Conservation (phyloP, 768 basidiomycete genomes). For the Leucocoprinus leucothites region DNA sequence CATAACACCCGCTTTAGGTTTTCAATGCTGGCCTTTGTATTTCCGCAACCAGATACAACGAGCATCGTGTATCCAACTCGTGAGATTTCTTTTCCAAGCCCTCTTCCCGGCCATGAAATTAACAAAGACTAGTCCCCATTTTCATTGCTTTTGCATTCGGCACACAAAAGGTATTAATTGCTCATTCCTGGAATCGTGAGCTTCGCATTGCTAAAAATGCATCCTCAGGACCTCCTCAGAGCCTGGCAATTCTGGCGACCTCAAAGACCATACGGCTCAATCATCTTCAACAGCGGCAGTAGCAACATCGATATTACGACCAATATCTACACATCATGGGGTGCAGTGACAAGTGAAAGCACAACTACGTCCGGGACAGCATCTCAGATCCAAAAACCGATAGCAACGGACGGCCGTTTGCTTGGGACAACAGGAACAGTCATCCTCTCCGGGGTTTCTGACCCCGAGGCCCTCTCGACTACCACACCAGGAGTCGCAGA, state of each 20-base stretch:
- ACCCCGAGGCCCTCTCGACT: no score
- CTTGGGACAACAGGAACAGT: no score
- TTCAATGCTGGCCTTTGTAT: neutral
- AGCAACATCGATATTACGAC: neutral
- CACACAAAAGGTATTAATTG: conserved; percentile 6
- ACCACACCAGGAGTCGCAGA: no score
- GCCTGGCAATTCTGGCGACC: conserved; percentile 9
- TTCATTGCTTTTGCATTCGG: conserved; percentile 11
- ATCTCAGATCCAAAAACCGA: neutral
- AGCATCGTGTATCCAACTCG: conserved; percentile 1
- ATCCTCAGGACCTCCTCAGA: neutral
- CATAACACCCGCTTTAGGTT: neutral
- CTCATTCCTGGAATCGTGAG: neutral
- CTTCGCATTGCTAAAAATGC: neutral
- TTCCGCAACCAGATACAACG: neutral
- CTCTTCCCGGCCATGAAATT: neutral
- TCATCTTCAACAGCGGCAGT: neutral
- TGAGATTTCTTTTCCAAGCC: neutral
- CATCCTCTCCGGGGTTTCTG: no score
- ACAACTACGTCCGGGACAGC: neutral
- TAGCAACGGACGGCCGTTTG: no score
- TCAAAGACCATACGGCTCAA: neutral
- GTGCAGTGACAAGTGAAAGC: neutral
- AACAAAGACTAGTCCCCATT: conserved; percentile 4
- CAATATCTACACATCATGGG: neutral